These are phyloP conservation scores for Cytospora mali DNA, from an alignment of 2,329 filamentous ascomycete species.

Conservation along the genomic window DNA sequence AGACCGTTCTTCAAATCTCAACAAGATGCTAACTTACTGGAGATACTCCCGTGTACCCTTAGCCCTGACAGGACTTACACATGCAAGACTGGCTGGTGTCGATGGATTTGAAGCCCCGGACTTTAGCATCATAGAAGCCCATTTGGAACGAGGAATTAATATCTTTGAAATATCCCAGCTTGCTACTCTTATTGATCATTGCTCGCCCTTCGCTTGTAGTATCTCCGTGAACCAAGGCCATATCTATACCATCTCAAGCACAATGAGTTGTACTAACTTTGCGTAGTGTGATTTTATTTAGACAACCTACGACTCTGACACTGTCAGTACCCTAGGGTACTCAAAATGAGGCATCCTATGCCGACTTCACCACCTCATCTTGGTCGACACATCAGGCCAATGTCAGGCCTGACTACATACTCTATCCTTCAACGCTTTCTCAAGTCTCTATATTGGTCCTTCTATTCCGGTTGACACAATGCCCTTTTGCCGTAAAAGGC, in stretches of 20 bases:
- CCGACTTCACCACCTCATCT: constrained; percentile 22
- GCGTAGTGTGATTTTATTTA: constrained; percentile 25
- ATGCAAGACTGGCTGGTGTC: too few species aligned
- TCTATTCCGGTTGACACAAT: constrained; percentile 8
- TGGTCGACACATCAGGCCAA: constrained; percentile 28
- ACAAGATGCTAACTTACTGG: not conserved
- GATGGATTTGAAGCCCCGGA: constrained; percentile 7
- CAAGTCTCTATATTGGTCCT: constrained; percentile 5
- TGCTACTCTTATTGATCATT: constrained; percentile 2
- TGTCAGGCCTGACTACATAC: constrained; percentile 22
- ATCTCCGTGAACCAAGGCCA: not conserved
- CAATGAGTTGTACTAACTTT: not conserved
- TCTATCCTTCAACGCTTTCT: constrained; percentile 6
- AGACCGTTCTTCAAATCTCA: not conserved
- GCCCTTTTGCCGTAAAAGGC: constrained; percentile 19
- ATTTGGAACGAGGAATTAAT: constrained; percentile 28
- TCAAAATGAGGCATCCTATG: constrained; percentile 1
- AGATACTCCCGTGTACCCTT: not conserved
- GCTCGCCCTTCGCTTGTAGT: not conserved
- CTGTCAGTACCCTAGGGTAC: constrained; percentile 19
- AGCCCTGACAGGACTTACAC: not conserved
- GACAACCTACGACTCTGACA: constrained; percentile 17
- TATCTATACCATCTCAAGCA: not conserved
- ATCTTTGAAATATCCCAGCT: constrained; percentile 25
- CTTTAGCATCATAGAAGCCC: constrained; percentile 27